These are phyloP conservation scores for Arthrobotrys iridis DNA, from an alignment of 2,329 filamentous ascomycete species.

Conservation along the genomic window DNA sequence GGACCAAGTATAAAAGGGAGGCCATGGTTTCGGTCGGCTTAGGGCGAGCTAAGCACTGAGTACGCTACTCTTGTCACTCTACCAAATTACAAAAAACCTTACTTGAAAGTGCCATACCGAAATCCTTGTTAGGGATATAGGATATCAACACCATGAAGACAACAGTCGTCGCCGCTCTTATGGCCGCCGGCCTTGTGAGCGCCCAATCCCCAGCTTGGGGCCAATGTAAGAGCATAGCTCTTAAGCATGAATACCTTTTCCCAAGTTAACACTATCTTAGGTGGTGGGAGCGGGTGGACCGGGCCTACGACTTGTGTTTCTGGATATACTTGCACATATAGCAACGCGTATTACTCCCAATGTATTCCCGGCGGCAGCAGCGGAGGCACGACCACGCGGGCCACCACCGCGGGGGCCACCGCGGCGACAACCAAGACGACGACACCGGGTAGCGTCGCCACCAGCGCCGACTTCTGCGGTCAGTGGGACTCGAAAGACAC, in stretches of 20 bases:
- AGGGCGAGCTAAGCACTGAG: too few species aligned
- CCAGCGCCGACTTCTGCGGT: slow-evolving; percentile 41
- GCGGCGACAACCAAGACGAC: slow-evolving; percentile 6
- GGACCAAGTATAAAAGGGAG: not conserved
- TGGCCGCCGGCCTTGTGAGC: slow-evolving; percentile 58
- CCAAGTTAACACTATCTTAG: not conserved
- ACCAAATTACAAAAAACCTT: too few species aligned
- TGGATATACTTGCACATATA: slow-evolving; percentile 62
- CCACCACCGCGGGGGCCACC: slow-evolving; percentile 25
- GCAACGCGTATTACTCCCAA: slow-evolving; percentile 64
- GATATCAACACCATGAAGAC: slow-evolving; percentile 32
- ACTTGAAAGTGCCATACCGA: too few species aligned
- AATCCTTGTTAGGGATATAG: too few species aligned
- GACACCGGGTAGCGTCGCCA: slow-evolving; percentile 2
- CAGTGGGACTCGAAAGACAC: slow-evolving; percentile 47
- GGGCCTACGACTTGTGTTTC: slow-evolving; percentile 62
- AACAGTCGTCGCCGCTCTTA: slow-evolving; percentile 31
- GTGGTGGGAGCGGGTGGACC: slow-evolving; percentile 57
- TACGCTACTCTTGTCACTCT: too few species aligned
- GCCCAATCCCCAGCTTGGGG: slow-evolving; percentile 61
- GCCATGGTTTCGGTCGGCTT: too few species aligned
- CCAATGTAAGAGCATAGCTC: slow-evolving; percentile 60
- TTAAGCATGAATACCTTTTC: not conserved
- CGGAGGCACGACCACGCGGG: not conserved
- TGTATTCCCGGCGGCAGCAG: slow-evolving; percentile 60